phyloP scores from a whole-genome alignment of 2,329 filamentous ascomycete genomes.

The Curvularia sp. region DNA sequence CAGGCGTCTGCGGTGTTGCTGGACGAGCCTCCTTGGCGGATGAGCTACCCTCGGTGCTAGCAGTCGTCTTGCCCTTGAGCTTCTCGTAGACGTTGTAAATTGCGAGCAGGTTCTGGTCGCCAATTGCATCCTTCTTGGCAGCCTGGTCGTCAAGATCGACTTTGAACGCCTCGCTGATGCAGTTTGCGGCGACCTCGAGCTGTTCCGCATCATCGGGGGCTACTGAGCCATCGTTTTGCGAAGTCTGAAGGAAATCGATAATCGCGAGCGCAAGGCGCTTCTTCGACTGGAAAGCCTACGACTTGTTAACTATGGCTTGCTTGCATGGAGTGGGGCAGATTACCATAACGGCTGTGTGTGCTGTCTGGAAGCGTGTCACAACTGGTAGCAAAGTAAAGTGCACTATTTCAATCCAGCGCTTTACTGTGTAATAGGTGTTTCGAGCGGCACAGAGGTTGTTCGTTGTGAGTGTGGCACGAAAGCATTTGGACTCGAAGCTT shows the following conservation, averaged over 20 bases:
- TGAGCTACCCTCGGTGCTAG: conserved; percentile 53
- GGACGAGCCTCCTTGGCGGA: conserved; percentile 53
- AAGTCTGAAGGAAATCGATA: conserved; percentile 89
- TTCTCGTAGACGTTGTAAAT: conserved; percentile 98
- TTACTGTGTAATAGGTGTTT: conserved; percentile 8
- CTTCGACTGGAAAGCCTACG: conserved; percentile 59
- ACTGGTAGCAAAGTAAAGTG: not conserved
- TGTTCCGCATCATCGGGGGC: conserved; percentile 87
- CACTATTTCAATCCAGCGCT: not conserved
- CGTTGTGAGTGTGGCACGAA: conserved; percentile 13
- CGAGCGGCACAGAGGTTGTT: conserved; percentile 5
- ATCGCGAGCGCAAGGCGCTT: conserved; percentile 97
- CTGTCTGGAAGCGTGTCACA: conserved; percentile 9
- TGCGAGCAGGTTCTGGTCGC: conserved; percentile 83
- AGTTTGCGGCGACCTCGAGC: conserved; percentile 92
- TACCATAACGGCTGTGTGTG: conserved; percentile 40
- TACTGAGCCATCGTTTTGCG: conserved; percentile 86
- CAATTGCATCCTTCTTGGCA: conserved; percentile 77
- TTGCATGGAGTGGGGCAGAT: conserved; percentile 23
- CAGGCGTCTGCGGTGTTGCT: conserved; percentile 49
- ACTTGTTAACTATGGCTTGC: conserved; percentile 23
- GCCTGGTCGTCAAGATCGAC: conserved; percentile 81
- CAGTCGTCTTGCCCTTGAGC: conserved; percentile 71
- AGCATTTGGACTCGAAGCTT: conserved; percentile 36
- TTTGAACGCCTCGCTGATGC: conserved; percentile 94